These are phyloP conservation scores for Trametes sanguinea DNA, from an alignment of 768 basidiomycete genomes.

Conservation along the genomic window DNA sequence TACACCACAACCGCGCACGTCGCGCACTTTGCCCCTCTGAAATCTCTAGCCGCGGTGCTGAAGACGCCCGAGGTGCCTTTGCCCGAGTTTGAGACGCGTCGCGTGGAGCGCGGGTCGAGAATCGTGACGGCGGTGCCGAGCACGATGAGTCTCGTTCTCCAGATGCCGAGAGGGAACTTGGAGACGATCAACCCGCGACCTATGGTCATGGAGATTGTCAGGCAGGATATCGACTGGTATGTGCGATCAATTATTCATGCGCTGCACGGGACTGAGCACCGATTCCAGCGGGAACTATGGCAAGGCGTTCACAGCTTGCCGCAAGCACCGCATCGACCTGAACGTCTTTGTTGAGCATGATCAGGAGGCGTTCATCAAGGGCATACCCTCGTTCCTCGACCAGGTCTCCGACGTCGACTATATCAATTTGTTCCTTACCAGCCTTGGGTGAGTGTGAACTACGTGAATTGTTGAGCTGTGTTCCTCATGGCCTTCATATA, in stretches of 20 bases:
- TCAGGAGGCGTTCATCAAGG: conserved; percentile 61
- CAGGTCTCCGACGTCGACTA: conserved; percentile 90
- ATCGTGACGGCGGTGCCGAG: conserved; percentile 90
- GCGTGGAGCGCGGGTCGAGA: conserved; percentile 86
- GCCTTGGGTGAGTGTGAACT: conserved; percentile 61
- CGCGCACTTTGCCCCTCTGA: conserved; percentile 68
- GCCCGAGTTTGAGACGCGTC: conserved; percentile 63
- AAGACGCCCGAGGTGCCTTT: conserved; percentile 7
- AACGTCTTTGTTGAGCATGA: conserved; percentile 86
- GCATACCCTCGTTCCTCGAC: conserved; percentile 69
- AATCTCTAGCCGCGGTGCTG: conserved; percentile 29
- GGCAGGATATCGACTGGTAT: conserved; percentile 73
- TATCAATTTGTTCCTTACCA: conserved; percentile 89
- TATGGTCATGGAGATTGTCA: conserved; percentile 83
- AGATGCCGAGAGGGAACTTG: conserved; percentile 97
- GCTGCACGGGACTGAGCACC: neutral
- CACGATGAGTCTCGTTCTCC: conserved; percentile 85
- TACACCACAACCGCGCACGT: conserved; percentile 86
- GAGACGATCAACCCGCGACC: conserved; percentile 95
- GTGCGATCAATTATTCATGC: neutral
- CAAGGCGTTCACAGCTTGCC: conserved; percentile 87
- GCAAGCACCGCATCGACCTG: conserved; percentile 92
- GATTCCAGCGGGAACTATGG: conserved; percentile 66
- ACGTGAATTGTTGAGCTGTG: no score
- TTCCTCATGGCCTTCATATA: conserved; percentile 38